phyloP scores from a whole-genome alignment of 768 basidiomycete genomes.

The Calvatia gigantea region DNA sequence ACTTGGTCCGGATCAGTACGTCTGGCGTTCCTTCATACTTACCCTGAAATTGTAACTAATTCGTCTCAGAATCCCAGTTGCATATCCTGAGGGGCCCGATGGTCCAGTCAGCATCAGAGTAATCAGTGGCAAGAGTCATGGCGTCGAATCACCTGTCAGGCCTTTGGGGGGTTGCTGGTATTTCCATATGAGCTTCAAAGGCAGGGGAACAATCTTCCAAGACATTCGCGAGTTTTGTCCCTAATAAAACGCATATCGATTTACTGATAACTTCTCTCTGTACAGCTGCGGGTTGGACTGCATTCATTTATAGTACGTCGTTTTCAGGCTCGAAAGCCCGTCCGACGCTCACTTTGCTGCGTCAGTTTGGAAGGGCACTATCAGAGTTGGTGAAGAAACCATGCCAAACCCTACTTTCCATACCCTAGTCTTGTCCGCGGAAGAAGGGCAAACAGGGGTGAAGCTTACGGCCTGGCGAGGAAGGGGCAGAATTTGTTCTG shows the following conservation, averaged over 20 bases:
- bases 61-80: conserved; percentile 57
- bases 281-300: conserved; percentile 81
- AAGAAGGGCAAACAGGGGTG: conserved; percentile 62
- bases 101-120: conserved; percentile 75
- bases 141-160: conserved; percentile 81
- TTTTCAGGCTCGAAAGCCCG: neutral
- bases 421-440: conserved; percentile 78
- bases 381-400: conserved; percentile 54
- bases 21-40: conserved; percentile 9
- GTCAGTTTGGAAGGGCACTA: conserved; percentile 61
- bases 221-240: conserved; percentile 58
- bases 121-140: conserved; percentile 87
- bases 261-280: conserved; percentile 2
- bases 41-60: too few relatives aligned
- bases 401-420: conserved; percentile 57
- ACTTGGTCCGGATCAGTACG: conserved; percentile 58
- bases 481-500: conserved; percentile 72
- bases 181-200: conserved; percentile 72
- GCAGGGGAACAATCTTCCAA: conserved; percentile 71
- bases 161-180: conserved; percentile 95
- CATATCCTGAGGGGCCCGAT: conserved; percentile 66
- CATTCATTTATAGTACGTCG: conserved; percentile 76
- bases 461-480: conserved; percentile 52
- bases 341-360: conserved; percentile 4
- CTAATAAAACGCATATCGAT: neutral